Conservation (phyloP, 176 grass and related monocot genomes). For the Cenchrus americanus region DNA sequence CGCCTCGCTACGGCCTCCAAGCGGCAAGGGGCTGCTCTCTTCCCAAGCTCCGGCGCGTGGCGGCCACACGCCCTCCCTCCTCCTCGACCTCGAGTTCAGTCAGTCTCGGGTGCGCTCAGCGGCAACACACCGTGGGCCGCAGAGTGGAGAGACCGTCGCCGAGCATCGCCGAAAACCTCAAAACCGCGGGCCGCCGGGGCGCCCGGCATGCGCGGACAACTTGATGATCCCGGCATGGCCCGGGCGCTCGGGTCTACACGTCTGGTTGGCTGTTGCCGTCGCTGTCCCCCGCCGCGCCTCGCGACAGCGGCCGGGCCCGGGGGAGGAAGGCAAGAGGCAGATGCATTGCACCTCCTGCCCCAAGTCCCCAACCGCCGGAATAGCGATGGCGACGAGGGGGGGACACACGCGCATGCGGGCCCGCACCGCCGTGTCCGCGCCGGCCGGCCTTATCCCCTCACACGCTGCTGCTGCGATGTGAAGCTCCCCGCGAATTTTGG, state of each 20-base stretch:
- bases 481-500: slow-evolving; percentile 37
- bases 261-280: neutral
- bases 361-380: neutral
- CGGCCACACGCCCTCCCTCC: neutral
- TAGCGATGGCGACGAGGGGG: neutral
- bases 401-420: neutral
- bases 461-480: neutral
- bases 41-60: neutral
- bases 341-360: slow-evolving; percentile 14
- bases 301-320: too few species aligned
- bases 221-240: neutral
- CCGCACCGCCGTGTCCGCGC: neutral
- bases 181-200: slow-evolving; percentile 9
- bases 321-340: neutral
- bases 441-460: neutral
- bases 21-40: too few species aligned
- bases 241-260: slow-evolving; percentile 15
- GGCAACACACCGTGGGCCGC: neutral
- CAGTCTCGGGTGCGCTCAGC: neutral
- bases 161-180: neutral
- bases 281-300: neutral
- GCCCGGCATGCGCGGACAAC: neutral
- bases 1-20: neutral
- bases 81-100: too few species aligned
- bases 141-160: neutral